Evolutionary conservation across 345 rosid species (phyloP), one percentile per base, ranked within the genome.

Genomic region (Linum trigynum): DNA sequence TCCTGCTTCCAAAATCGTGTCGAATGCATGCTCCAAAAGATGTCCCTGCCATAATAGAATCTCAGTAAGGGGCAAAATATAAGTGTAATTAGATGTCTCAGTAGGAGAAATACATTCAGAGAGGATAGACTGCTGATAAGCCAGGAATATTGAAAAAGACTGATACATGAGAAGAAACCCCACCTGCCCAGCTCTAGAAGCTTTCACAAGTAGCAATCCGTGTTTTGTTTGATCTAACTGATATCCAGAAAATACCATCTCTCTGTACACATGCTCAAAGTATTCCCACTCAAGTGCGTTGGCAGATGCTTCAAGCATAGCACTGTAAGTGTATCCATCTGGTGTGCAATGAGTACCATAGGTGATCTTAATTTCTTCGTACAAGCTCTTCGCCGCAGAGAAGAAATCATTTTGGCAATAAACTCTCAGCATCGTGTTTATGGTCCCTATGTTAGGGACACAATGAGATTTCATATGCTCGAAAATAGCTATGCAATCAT

Each of bases 301-400:
- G 55, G 94, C 87, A 55, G 96, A 88, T 74, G 91, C 90, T 79
- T 84, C 92, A 41, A 92, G 96, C 98, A 92, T 90, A 50, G 83
- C 73, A 64, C 84, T 79, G 70, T 79, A 90, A 1, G 97, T 90
- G 78, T 78, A 92, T 72, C 72, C 80, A 69, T 92, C 85, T 39
- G 97, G 91, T 41, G 71, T 68, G 53, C 38, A 45, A 32, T 48
- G 11, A 48, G 66, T 69, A 15, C 32, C 64, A 50, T 55, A 70
- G 67, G 65, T 71, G 72, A 62, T 77, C 62, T 65, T 74, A 65
- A 77, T 68, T 67, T 84, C 85, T 78, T 88, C 94, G 68, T 86
- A 92, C 78, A 92, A 75, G 68, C 80, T 83, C 78, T 83, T 88
- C 58, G 97, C 97, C 71, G 86, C 78, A 38, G 84, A 74, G 79